Base-by-base conservation (phyloP, 192 early-diverging fungal genomes). In the Linnemannia zychae region DNA sequence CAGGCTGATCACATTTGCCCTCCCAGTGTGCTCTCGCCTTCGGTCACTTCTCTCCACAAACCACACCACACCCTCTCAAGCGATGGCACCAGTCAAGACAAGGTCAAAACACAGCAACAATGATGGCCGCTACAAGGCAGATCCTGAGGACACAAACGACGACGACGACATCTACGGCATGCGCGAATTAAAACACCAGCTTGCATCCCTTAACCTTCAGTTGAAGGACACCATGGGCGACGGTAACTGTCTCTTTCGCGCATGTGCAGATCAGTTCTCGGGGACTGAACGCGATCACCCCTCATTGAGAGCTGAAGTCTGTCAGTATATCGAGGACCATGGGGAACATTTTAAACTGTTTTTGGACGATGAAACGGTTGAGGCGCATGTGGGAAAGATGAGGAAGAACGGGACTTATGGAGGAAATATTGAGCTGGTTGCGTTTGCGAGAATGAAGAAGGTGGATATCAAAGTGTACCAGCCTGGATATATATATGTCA, bases 381-480 rank as follows among this genome's bases (percentile, higher is more conserved):
- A 89, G 53, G 86, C 85, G 17, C 93, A 96, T 66, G 70, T 94
- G 1, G 50, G 63, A 53, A 87, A 90, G 13, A 94, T 96, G 94
- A 88, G 90, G 33, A 87, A 85, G 5, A 67, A 82, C 22, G 93
- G 93, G 11, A 91, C 90, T 11, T 96, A 89, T 84, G 95, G 92
- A 24, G 95, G 94, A 33, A 95, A 96, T 74, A 89, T 95, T 86
- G 95, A 95, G 77, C 70, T 96, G 31, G 94, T 93, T 3, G 94
- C 90, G 3, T 96, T 93, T 89, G 94, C 95, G 9, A 89, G 91
- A 46, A 76, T 91, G 76, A 89, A 89, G 67, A 69, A 72, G 1
- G 90, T 94, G 7, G 91, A 95, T 72, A 93, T 95, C 71, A 91
- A 90, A 73, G 92, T 95, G 15, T 94, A 96, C 63, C 95, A 94